A percentile compares a stretch with the other conserved stretches of the same genome.
Conservation (phyloP, 1,139 yeast genomes). For the Saccharomyces uvarum region DNA sequence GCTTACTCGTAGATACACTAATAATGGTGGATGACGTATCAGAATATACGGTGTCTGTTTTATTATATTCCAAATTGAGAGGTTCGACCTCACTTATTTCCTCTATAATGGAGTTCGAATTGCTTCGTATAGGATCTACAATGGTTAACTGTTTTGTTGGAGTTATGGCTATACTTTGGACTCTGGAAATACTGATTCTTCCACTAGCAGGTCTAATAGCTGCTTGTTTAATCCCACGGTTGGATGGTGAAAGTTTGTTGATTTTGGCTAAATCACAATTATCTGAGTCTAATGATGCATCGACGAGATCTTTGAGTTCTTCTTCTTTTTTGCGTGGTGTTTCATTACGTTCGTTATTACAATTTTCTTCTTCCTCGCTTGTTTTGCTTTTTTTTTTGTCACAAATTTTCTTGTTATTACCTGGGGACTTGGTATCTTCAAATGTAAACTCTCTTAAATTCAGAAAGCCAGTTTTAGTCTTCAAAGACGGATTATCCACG, state of each 20-base stretch:
- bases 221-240: constrained; percentile 5
- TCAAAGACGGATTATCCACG: constrained; percentile 1
- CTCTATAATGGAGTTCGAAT: not conserved
- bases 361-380: not conserved
- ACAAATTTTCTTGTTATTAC: not conserved
- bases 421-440: constrained; percentile 8
- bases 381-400: not conserved
- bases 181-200: constrained; percentile 27
- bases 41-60: constrained; percentile 6
- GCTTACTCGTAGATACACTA: constrained; percentile 17
- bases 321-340: not conserved
- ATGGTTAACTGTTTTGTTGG: constrained; percentile 3
- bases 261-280: not conserved
- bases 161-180: constrained; percentile 8
- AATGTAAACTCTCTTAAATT: constrained; percentile 20
- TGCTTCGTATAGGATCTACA: constrained; percentile 7
- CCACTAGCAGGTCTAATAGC: constrained; percentile 29
- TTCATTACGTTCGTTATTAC: not conserved
- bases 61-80: constrained; percentile 15
- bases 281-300: not conserved
- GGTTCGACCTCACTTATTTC: constrained; percentile 14
- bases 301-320: not conserved
- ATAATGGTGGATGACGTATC: constrained; percentile 5
- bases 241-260: not conserved
- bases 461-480: constrained; percentile 12